Base-by-base conservation (phyloP, 352 stramenopile species). In the Globisporangium rhizosaccharum region DNA sequence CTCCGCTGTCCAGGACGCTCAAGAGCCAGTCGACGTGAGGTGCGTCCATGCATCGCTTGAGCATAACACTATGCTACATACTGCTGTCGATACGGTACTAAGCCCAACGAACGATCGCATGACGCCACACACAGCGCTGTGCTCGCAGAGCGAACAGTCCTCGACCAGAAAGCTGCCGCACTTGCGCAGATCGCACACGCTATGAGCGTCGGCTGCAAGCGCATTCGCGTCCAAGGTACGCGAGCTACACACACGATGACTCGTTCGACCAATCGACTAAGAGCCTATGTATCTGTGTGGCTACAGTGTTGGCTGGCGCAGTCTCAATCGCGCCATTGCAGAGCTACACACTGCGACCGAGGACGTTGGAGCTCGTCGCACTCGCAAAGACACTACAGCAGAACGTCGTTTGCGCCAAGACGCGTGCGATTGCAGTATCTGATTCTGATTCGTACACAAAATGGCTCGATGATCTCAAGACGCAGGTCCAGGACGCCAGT, bases 321-420 rank as follows among this genome's bases (percentile, higher is more conserved):
- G 57, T 79, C 0, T 28, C 50, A 1, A 65, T 79, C 14, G 37
- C 59, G 28, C 69, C 72, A 37, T 3, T 75, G 1, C 65, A 79
- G 55, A 79, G 71, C 52, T 85, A 73, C 37, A 25, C 63, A 12
- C 60, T 80, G 10, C 73, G 59, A 7, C 73, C 75, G 1, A 64
- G 71, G 12, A 79, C 71, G 10, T 50, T 79, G 7, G 70, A 77
- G 25, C 53, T 82, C 25, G 61, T 61, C 25, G 41, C 62, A 1
- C 59, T 85, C 48, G 75, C 68, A 15, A 70, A 71, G 36, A 69
- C 66, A 2, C 61, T 85, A 18, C 71, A 82, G 44, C 64, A 65
- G 33, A 82, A 81, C 60, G 66, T 64, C 33, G 53, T 77, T 18
- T 69, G 73, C 60, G 71, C 71, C 44, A 28, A 23, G 3, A 17